Conservation (phyloP, 768 basidiomycete species). For the Agrocybe chaxingu region DNA sequence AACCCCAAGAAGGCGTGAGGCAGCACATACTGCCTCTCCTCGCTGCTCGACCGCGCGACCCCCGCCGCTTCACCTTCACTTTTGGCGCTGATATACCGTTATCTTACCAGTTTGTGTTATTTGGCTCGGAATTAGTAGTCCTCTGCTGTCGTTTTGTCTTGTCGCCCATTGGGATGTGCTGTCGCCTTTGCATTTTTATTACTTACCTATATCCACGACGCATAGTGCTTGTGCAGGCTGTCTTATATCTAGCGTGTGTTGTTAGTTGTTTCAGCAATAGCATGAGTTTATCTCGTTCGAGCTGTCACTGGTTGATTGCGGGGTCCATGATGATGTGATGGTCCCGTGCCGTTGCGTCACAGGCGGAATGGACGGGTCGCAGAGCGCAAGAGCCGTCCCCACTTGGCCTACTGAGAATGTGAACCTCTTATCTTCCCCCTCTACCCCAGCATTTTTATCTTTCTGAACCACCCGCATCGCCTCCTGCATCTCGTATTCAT, state of each 20-base stretch:
- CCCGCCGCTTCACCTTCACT: constrained; percentile 7
- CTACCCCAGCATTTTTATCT: constrained; percentile 5
- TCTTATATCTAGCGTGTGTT: constrained; percentile 7
- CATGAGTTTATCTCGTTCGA: constrained; percentile 6
- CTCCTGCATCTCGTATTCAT: constrained; percentile 5
- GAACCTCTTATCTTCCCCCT: constrained; percentile 21
- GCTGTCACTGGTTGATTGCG: constrained; percentile 3
- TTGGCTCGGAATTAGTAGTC: constrained; percentile 15
- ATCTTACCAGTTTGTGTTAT: constrained; percentile 25
- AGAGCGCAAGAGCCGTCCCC: constrained; percentile 28
- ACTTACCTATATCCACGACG: constrained; percentile 21
- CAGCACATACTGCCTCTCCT: constrained; percentile 3
- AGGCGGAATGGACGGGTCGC: constrained; percentile 14
- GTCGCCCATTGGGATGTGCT: constrained; percentile 19
- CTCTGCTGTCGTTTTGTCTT: constrained; percentile 19
- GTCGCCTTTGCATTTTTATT: constrained; percentile 21
- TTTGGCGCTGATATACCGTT: constrained; percentile 14
- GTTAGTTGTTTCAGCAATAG: constrained; percentile 13
- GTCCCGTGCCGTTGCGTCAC: constrained; percentile 23
- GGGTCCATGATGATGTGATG: constrained; percentile 12
- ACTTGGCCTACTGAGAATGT: constrained; percentile 27
- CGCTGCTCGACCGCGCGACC: not conserved
- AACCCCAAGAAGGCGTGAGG: constrained; percentile 45
- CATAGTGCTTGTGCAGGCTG: constrained; percentile 13
- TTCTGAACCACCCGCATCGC: constrained; percentile 1